Evolutionary conservation across 2,329 filamentous ascomycete species (phyloP).

Genomic region (Tolypocladium paradoxum): DNA sequence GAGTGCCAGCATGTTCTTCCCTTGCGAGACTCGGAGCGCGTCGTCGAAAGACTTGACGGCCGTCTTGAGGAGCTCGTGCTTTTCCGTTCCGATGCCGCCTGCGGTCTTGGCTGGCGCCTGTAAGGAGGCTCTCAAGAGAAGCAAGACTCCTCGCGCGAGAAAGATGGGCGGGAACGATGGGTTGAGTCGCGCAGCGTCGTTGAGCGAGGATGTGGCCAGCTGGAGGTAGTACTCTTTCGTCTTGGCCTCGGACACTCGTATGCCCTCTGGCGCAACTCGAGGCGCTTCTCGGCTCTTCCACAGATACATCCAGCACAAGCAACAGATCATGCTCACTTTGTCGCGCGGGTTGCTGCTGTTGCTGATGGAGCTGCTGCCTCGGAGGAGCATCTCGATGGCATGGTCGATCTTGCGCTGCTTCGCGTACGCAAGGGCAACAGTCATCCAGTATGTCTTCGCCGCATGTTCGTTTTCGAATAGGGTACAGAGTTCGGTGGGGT

Average conservation of each 20-base stretch:
- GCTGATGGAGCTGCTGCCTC: conserved; percentile 59
- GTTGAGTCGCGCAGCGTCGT: conserved; percentile 91
- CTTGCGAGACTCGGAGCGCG: conserved; percentile 71
- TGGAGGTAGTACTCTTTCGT: conserved; percentile 92
- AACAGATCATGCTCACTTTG: conserved; percentile 73
- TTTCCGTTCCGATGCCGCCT: conserved; percentile 58
- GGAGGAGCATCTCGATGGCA: conserved; percentile 61
- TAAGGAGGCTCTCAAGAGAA: conserved; percentile 77
- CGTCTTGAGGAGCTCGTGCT: conserved; percentile 68
- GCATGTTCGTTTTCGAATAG: conserved; percentile 90
- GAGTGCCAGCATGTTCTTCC: conserved; percentile 83
- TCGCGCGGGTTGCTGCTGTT: conserved; percentile 67
- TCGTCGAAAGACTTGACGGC: conserved; percentile 94
- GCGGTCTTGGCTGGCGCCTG: conserved; percentile 63
- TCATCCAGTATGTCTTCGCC: conserved; percentile 91
- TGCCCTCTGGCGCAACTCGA: conserved; percentile 49
- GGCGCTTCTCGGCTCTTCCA: conserved; percentile 78
- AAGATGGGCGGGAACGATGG: conserved; percentile 86
- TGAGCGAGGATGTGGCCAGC: conserved; percentile 79
- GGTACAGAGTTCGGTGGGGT: conserved; percentile 89
- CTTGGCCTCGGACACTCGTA: conserved; percentile 59
- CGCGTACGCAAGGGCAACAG: conserved; percentile 91
- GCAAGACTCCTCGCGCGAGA: conserved; percentile 80
- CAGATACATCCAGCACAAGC: conserved; percentile 83
- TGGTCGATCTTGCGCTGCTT: conserved; percentile 92